Base-by-base conservation (phyloP, 208 protist species). In the Trypanosoma cruzi region DNA sequence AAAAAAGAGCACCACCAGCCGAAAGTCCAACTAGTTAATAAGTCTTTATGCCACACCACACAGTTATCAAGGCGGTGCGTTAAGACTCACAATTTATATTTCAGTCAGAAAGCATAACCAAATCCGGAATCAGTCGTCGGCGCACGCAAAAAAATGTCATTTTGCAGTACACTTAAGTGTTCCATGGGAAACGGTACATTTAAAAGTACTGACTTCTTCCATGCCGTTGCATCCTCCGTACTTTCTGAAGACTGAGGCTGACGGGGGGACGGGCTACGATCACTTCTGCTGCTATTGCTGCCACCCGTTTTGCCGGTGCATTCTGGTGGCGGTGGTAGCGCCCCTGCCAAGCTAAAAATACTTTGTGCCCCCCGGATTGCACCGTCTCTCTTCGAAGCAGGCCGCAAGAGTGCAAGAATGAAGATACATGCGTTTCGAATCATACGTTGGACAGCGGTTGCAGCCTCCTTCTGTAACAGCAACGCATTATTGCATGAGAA, bases 151-250 rank as follows among this genome's bases (percentile, higher is more conserved):
- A 87, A 87, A 42, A 88, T 34, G 14, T 49, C 68, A 36, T 49
- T 49, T 31, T 85, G 82, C 62, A 85, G 72, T n/a, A 81, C 71
- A 29, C 24, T 76, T 18, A 83, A 52, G 48, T 73, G 71, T 20
- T 71, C 50, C 42, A 75, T 29, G 4, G 79, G 76, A 14, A 85
- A 48, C 24, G 82, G 69, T 31, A 82, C 61, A 71, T 85, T 82
- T 16, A 82, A 49, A 29, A 82, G 66, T 24, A 85, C 79, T 31
- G 36, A 52, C 22, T 68, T 46, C 37, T 71, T 26, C 78, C 82
- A 84, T n/a, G 68, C 72, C 3, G 40, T 59, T 61, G 64, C 68
- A 65, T 88, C 74, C 31, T 48, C 36, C 16, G 56, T 56, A 13
- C 14, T 54, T 60, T 64, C 49, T 0, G 1, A n/a, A n/a, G 29